A percentile compares a stretch with the other conserved stretches of the same genome.
Conservation (phyloP, 495 filamentous ascomycete species). For the Lepraria neglecta region DNA sequence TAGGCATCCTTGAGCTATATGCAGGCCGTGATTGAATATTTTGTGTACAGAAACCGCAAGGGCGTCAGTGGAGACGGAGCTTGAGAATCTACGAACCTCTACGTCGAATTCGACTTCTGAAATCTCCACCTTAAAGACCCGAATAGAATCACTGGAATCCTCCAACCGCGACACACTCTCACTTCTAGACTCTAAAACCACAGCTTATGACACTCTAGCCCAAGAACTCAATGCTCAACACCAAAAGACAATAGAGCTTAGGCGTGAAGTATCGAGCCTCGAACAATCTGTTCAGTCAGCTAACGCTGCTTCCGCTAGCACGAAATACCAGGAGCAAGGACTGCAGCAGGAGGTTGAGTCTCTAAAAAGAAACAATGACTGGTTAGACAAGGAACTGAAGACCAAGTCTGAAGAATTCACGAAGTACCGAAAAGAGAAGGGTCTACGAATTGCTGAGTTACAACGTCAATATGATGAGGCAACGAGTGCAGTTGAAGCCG, state of each 20-base stretch:
- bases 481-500: constrained; percentile 62
- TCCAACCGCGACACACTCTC: constrained; percentile 85
- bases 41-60: constrained; percentile 51
- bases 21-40: constrained; percentile 22
- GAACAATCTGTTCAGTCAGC: constrained; percentile 77
- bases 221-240: constrained; percentile 83
- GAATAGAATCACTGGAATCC: constrained; percentile 77
- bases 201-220: constrained; percentile 75
- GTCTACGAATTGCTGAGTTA: constrained; percentile 73
- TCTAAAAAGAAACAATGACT: constrained; percentile 82
- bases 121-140: constrained; percentile 63
- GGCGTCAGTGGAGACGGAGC: constrained; percentile 69
- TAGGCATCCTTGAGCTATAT: constrained; percentile 36
- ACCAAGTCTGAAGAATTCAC: constrained; percentile 77
- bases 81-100: constrained; percentile 69
- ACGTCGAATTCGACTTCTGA: constrained; percentile 71
- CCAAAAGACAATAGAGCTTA: constrained; percentile 75
- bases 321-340: constrained; percentile 81
- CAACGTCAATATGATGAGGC: constrained; percentile 85
- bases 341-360: constrained; percentile 84
- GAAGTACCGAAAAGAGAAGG: constrained; percentile 93
- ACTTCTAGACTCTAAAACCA: constrained; percentile 81
- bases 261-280: constrained; percentile 67
- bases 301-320: constrained; percentile 64
- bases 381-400: constrained; percentile 83